Conservation (phyloP, 305 asterid genomes). For the Fraxinus paxiana region DNA sequence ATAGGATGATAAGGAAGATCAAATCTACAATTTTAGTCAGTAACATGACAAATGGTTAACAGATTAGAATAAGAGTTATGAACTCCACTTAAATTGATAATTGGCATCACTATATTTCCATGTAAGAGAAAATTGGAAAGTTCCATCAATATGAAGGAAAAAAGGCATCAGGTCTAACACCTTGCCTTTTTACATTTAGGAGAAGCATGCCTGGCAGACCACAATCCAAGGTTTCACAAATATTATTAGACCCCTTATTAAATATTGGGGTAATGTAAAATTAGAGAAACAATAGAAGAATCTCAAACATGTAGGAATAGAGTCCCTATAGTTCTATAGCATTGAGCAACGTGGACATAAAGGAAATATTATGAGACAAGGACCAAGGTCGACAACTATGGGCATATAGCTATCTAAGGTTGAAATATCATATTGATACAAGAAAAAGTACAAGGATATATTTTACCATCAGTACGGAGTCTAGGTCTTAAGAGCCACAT, state of each 20-base stretch:
- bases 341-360: background rate
- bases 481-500: conserved; percentile 97
- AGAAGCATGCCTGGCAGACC: background rate
- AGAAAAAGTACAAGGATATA: conserved; percentile 2
- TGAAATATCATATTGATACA: background rate
- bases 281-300: background rate
- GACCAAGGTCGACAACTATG: background rate
- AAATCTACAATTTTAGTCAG: conserved; percentile 10
- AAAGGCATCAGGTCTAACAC: background rate
- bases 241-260: background rate
- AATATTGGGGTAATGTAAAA: background rate
- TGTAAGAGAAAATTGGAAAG: background rate
- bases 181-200: background rate
- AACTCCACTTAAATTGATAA: background rate
- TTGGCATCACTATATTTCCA: background rate
- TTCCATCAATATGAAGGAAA: background rate
- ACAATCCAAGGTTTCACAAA: background rate
- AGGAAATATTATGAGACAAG: background rate
- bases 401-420: background rate
- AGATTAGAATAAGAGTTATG: background rate
- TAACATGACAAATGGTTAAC: background rate
- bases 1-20: background rate
- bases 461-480: conserved; percentile 82
- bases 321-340: background rate
- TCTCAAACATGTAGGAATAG: background rate